A percentile compares a stretch with the other conserved stretches of the same genome.
These are phyloP conservation scores for Amanita muscaria DNA, from an alignment of 768 basidiomycete genomes.

Conservation along the genomic window DNA sequence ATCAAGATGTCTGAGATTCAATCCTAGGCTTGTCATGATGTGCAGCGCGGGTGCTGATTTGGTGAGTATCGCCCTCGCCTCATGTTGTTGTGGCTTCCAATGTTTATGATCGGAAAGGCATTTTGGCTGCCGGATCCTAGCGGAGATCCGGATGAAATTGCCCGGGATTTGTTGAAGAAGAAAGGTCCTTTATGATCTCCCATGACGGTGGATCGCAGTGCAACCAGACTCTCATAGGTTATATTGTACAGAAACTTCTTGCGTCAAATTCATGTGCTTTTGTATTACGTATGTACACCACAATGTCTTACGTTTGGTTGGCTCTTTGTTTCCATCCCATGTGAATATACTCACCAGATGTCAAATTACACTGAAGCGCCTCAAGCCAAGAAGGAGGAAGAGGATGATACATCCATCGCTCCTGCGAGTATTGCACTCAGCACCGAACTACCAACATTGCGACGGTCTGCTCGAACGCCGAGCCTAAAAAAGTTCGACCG, in stretches of 20 bases:
- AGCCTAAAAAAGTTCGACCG: not conserved
- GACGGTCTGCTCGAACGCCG: not conserved
- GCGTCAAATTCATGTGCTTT: not conserved
- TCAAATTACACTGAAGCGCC: not conserved
- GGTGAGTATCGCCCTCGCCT: slow-evolving; percentile 34
- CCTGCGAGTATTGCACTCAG: not conserved
- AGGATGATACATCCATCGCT: not conserved
- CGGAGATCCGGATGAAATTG: slow-evolving; percentile 62
- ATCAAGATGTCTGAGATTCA: slow-evolving; percentile 81
- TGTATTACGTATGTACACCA: too few species aligned
- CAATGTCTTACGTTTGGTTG: too few species aligned
- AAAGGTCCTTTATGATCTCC: slow-evolving; percentile 19
- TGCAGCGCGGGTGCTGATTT: slow-evolving; percentile 76
- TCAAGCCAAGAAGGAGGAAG: too few species aligned
- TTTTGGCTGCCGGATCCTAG: slow-evolving; percentile 48
- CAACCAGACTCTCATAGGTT: too few species aligned
- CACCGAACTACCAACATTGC: not conserved
- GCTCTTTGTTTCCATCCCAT: too few species aligned
- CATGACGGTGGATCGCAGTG: not conserved
- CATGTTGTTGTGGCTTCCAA: slow-evolving; percentile 9
- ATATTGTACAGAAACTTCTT: too few species aligned
- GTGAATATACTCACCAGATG: too few species aligned
- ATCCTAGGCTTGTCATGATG: slow-evolving; percentile 86
- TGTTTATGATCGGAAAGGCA: slow-evolving; percentile 22
- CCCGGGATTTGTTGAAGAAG: slow-evolving; percentile 59